Base-by-base conservation (phyloP, 495 filamentous ascomycete species). In the Penicillium ochrochloron region DNA sequence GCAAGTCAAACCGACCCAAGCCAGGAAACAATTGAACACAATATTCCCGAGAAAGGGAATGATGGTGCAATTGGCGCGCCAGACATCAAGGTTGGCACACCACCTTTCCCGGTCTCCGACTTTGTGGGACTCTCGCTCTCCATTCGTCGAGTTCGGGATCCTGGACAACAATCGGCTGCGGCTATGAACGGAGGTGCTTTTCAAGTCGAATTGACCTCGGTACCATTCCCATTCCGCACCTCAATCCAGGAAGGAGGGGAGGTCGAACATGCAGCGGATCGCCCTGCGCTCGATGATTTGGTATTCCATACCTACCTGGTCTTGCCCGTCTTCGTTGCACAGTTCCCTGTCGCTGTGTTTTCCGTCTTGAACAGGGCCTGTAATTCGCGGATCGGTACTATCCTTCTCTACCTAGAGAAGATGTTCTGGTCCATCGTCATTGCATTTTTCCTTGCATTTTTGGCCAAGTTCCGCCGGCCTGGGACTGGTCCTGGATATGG, bases 111-210 rank as follows among this genome's bases (percentile, higher is more conserved):
- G n/a, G 14, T 27, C 2, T 60, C 34, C 33, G 62, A 62, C 9
- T 41, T 70, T 14, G 25, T 66, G 44, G 53, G 39, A 34, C 19
- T 72, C 17, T 70, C 66, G 5, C 23, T 73, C 35, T 66, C 65
- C 8, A 27, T 73, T 3, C 59, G 68, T 51, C 61, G 59, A 51
- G 23, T 64, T 37, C 68, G 31, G 55, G 9, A 48, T 14, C 37
- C 52, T 14, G 42, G 17, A 17, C 23, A 53, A 33, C 37, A 35
- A 1, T 46, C 44, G 17, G 55, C 14, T 29, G 15, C 3, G 6
- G 12, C 7, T 58, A 27, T 6, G 21, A 21, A 25, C n/a, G 34
- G 12, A 41, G 19, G 29, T 58, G 50, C 41, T 11, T 65, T 65
- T 21, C 55, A 51, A 39, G 35, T 63, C 9, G 56, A 58, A 42